Conservation (phyloP, 1,284 basidiomycete genomes). For the Rhodotorula sp. region DNA sequence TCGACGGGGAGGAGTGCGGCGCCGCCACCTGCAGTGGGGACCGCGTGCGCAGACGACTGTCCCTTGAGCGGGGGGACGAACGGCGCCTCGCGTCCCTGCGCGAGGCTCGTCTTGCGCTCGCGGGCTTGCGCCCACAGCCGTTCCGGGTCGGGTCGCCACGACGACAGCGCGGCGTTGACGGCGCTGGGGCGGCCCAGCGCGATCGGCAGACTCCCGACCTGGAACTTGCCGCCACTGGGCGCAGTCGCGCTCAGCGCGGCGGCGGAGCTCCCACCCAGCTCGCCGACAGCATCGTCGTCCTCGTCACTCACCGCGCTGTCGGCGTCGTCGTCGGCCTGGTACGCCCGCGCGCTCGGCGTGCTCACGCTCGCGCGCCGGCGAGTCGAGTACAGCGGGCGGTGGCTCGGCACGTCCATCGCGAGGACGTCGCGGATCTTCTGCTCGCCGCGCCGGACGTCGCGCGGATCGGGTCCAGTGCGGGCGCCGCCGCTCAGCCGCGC, state of each 20-base stretch:
- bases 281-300: not conserved
- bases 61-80: constrained; percentile 4
- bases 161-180: constrained; percentile 20
- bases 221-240: not conserved
- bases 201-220: constrained; percentile 37
- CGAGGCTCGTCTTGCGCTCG: constrained; percentile 19
- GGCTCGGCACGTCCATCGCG: constrained; percentile 42
- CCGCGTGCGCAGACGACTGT: not conserved
- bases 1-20: not conserved
- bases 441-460: constrained; percentile 18
- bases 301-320: not conserved
- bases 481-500: not conserved
- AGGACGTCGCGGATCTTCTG: constrained; percentile 41
- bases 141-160: constrained; percentile 32
- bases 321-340: constrained; percentile 4
- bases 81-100: not conserved
- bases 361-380: not conserved
- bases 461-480: constrained; percentile 12
- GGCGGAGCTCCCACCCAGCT: no score
- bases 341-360: not conserved
- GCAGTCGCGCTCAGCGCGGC: not conserved
- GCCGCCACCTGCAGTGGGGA: not conserved
- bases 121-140: constrained; percentile 19
- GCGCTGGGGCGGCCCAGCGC: constrained; percentile 25
- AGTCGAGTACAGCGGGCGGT: constrained; percentile 26